Evolutionary conservation across 225 moss, liverwort and hornwort species (phyloP).

Genomic region (Thuidium tamariscinum): DNA sequence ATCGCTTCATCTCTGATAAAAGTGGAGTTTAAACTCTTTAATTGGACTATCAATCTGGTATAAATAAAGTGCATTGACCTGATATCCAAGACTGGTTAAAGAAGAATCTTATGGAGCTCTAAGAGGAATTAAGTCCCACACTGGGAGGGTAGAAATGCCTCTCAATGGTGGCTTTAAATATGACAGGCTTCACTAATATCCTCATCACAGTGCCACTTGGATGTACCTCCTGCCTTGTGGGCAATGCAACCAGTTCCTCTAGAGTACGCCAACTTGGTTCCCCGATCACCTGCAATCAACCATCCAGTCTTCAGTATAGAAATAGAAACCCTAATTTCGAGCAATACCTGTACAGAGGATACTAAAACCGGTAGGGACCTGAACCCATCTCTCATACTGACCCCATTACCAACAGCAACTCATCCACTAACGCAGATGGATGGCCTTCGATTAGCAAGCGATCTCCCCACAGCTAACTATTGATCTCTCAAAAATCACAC

Average conservation of each 20-base stretch:
- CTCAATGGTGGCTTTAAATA: slow-evolving; percentile 38
- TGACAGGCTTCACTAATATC: slow-evolving; percentile 50
- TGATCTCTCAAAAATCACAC: not conserved
- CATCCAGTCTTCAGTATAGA: not conserved
- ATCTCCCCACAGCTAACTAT: not conserved
- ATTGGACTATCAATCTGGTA: not conserved
- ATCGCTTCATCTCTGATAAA: not conserved
- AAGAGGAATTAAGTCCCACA: not conserved
- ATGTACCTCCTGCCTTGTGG: slow-evolving; percentile 61
- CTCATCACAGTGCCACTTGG: slow-evolving; percentile 75
- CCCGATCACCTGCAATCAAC: slow-evolving; percentile 46
- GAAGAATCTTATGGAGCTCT: not conserved
- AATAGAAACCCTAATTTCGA: too few relatives aligned
- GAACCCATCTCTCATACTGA: not conserved
- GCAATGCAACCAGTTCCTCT: slow-evolving; percentile 34
- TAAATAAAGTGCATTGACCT: not conserved
- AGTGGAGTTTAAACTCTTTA: not conserved
- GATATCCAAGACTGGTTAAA: not conserved
- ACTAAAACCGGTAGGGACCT: not conserved
- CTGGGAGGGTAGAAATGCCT: slow-evolving; percentile 16
- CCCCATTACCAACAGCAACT: not conserved
- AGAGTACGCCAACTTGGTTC: slow-evolving; percentile 48
- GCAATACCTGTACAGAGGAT: not conserved
- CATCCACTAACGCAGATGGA: not conserved
- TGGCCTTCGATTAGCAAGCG: not conserved